A percentile compares a stretch with the other conserved stretches of the same genome.
These are phyloP conservation scores for Coemansia sp. DNA, from an alignment of 192 early-diverging fungal genomes.

Conservation along the genomic window DNA sequence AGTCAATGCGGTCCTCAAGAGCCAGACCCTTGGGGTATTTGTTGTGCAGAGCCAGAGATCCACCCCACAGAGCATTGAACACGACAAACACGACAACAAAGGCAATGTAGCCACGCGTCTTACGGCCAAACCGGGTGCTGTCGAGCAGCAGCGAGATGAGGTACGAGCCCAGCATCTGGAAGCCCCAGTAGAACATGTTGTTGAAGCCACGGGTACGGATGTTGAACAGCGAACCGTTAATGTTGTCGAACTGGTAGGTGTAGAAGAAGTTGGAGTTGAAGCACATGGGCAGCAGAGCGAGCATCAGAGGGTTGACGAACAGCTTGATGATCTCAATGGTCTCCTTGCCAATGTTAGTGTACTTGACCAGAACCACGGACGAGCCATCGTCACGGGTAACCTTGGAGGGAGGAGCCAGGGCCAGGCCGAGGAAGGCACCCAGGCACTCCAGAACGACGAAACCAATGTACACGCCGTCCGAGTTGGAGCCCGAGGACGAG, in stretches of 20 bases:
- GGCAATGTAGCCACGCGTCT: slow-evolving; percentile 55
- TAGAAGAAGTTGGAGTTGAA: slow-evolving; percentile 50
- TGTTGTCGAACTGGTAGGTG: slow-evolving; percentile 61
- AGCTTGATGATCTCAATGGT: slow-evolving; percentile 51
- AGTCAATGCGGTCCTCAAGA: slow-evolving; percentile 16
- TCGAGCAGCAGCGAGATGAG: slow-evolving; percentile 62
- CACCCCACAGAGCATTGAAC: slow-evolving; percentile 54
- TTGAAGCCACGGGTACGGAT: slow-evolving; percentile 65
- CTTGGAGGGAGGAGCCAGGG: slow-evolving; percentile 53
- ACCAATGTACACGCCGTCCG: slow-evolving; percentile 62
- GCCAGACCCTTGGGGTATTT: slow-evolving; percentile 16
- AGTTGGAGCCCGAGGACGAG: slow-evolving; percentile 29
- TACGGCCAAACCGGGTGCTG: slow-evolving; percentile 47
- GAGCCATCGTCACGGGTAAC: slow-evolving; percentile 61
- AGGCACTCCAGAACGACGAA: slow-evolving; percentile 67
- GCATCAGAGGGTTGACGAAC: slow-evolving; percentile 60
- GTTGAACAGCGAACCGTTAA: slow-evolving; percentile 61
- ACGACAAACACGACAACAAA: slow-evolving; percentile 33
- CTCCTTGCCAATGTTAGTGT: slow-evolving; percentile 60
- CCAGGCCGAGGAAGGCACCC: slow-evolving; percentile 53
- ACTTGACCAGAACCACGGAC: slow-evolving; percentile 57
- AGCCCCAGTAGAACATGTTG: slow-evolving; percentile 66
- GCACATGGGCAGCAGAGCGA: slow-evolving; percentile 62
- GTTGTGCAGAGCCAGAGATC: slow-evolving; percentile 54
- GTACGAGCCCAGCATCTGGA: slow-evolving; percentile 64